Base-by-base conservation (phyloP, 129 eudicot species). In the Arctium minus region DNA sequence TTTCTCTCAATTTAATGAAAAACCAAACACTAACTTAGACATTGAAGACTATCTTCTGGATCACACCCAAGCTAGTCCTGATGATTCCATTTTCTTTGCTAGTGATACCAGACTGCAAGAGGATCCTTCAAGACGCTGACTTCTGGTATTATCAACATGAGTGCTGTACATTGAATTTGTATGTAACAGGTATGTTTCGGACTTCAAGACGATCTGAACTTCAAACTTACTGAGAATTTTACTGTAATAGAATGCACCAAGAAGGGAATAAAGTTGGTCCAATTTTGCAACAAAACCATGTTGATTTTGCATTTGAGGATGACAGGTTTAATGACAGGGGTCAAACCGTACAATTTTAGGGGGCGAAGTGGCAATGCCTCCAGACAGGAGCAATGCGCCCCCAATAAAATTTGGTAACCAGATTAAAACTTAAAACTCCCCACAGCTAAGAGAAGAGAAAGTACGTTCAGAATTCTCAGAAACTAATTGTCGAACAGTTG, bases 401-500 rank as follows among this genome's bases (percentile, higher is more conserved):
- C 70, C 70, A 22, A 27, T 27, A 27, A 64, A 22, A 64, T 22
- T 64, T 64, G 32, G 30, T 64, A 64, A 18, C 70, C 30, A 64
- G 32, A 64, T 22, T 64, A 64, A 4, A 64, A 22, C 65, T 46
- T 50, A 50, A 22, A 50, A 50, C 30, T 62, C 31, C 69, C 29
- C 31, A n/a, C 2, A 62, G 29, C 69, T 62, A 17, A 62, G 9
- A 62, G n/a, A 62, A 62, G 2, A 17, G 18, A 18, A n/a, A 18
- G 31, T 2, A 62, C 30, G 69, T 18, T 18, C 69, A 17, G 69
- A 1, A 3, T 73, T 39, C 17, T 10, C 32, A 39, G 33, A 40
- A 73, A 73, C 77, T n/a, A 73, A 37, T 73, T 4, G 56, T 73
- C 77, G 77, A 73, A 73, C 77, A 73, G 77, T 39, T 73, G 77